phyloP scores from a whole-genome alignment of 2,329 filamentous ascomycete species.

The Phaeosphaeriaceae sp. region DNA sequence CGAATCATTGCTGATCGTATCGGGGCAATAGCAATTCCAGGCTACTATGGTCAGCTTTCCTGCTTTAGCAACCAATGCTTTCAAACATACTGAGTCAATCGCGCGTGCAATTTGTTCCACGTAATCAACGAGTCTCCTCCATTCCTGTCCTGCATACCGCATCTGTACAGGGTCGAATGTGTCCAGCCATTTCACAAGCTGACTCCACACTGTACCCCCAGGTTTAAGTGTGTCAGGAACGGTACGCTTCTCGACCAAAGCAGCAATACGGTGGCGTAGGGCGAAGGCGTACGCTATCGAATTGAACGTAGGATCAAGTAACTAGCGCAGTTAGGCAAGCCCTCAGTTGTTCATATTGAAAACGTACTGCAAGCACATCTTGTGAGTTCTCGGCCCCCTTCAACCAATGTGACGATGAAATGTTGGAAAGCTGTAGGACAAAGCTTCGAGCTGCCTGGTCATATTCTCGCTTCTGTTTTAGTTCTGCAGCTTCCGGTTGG shows the following conservation, averaged over 20 bases:
- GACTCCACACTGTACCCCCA: constrained; percentile 57
- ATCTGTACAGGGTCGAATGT: constrained; percentile 62
- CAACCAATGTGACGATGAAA: constrained; percentile 39
- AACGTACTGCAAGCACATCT: constrained; percentile 48
- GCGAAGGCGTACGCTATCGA: constrained; percentile 65
- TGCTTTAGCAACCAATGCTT: neutral
- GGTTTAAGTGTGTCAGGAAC: constrained; percentile 52
- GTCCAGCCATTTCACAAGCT: constrained; percentile 55
- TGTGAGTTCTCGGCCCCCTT: constrained; percentile 48
- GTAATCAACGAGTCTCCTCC: constrained; percentile 53
- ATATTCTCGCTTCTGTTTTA: constrained; percentile 48
- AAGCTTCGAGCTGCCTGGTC: constrained; percentile 46
- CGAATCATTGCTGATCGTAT: constrained; percentile 64
- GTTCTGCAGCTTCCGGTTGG: constrained; percentile 39
- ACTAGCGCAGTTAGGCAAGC: constrained; percentile 29
- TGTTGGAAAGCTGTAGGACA: constrained; percentile 42
- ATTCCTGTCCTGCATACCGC: constrained; percentile 59
- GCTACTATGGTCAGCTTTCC: constrained; percentile 27
- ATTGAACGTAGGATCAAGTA: constrained; percentile 63
- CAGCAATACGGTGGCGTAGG: constrained; percentile 57
- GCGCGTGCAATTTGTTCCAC: constrained; percentile 42
- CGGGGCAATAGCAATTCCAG: constrained; percentile 45
- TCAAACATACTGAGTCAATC: constrained; percentile 37
- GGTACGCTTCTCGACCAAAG: constrained; percentile 42
- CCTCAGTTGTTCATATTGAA: neutral